Evolutionary conservation across 495 filamentous ascomycete species (phyloP), one percentile per base, ranked within the genome.

Genomic region (Daldinia concentrica): DNA sequence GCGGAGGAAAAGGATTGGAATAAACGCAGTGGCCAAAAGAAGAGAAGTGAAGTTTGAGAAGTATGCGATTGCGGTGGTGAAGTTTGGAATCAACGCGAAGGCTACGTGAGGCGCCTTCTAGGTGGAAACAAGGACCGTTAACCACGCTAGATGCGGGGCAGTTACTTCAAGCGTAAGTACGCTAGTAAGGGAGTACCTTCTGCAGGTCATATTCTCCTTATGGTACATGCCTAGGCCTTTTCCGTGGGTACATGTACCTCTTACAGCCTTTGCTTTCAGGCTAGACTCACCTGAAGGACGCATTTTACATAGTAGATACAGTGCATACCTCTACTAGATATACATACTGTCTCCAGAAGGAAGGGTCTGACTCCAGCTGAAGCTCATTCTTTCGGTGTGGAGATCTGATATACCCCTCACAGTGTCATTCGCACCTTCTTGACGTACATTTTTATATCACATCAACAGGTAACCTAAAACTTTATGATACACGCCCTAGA

Each of bases 1-100:
- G 45, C 6, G 19, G 29, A 32, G 36, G 29, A 65, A 50, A 45
- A 45, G 48, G 37, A 27, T 17, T 36, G 52, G 19, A 11, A 67
- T n/a, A 67, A 73, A 54, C 48, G 48, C 19, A 50, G 50, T 26
- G 37, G 45, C 8, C 19, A 56, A 66, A 54, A 71, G 48, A 59
- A 63, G 37, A 43, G 30, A 45, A 41, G 37, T 26, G 26, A 60
- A 43, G 24, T 43, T 22, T 60, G 24, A 60, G 63, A 29, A 58
- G 73, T 74, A 71, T 72, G 76, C 75, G 75, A 73, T 74, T 78
- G 74, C 68, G 54, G 54, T 73, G 66, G 41, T 71, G 76, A 74
- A 75, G 76, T 76, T 76, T 78, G 59, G 75, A 76, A 64, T 68
- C 65, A 60, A 66, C 66, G 54, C 65, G 69, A 72, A 70, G 67